These are phyloP conservation scores for Dichomitus squalens DNA, from an alignment of 1,284 basidiomycete genomes.

Conservation along the genomic window DNA sequence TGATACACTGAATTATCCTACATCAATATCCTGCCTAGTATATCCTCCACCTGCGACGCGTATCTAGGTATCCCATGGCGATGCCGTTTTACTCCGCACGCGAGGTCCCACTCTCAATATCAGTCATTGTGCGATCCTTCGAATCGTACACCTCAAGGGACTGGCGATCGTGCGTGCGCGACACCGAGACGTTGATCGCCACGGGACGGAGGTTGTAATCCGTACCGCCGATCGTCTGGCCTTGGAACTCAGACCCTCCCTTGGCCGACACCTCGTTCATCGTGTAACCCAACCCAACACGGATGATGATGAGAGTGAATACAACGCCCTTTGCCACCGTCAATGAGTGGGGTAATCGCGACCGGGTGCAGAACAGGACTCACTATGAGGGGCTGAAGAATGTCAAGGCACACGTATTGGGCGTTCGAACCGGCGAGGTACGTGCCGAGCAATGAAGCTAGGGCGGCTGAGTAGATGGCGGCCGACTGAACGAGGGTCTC, in stretches of 20 bases:
- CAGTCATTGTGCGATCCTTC: constrained; percentile 4
- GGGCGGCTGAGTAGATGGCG: constrained; percentile 20
- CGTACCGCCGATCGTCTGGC: constrained; percentile 10
- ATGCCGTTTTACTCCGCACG: not conserved
- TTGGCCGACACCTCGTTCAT: constrained; percentile 6
- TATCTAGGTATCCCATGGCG: too few species aligned
- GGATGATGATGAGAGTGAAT: constrained; percentile 22
- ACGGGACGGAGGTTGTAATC: constrained; percentile 12
- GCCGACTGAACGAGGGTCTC: constrained; percentile 22
- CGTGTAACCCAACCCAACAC: constrained; percentile 19
- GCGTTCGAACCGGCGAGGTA: constrained; percentile 16
- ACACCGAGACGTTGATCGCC: constrained; percentile 14
- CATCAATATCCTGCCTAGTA: too few species aligned
- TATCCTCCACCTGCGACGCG: too few species aligned
- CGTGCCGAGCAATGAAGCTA: constrained; percentile 14
- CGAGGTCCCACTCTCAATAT: constrained; percentile 15
- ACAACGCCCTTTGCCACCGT: constrained; percentile 16
- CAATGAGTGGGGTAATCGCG: not conserved
- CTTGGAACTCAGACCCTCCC: not conserved
- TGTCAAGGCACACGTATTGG: constrained; percentile 15
- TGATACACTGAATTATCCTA: too few species aligned
- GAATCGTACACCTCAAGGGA: constrained; percentile 12
- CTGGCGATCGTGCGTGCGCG: constrained; percentile 6
- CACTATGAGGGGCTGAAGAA: constrained; percentile 20
- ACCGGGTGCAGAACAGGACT: not conserved